Conservation (phyloP, 352 stramenopile species). For the Albugo candida region DNA sequence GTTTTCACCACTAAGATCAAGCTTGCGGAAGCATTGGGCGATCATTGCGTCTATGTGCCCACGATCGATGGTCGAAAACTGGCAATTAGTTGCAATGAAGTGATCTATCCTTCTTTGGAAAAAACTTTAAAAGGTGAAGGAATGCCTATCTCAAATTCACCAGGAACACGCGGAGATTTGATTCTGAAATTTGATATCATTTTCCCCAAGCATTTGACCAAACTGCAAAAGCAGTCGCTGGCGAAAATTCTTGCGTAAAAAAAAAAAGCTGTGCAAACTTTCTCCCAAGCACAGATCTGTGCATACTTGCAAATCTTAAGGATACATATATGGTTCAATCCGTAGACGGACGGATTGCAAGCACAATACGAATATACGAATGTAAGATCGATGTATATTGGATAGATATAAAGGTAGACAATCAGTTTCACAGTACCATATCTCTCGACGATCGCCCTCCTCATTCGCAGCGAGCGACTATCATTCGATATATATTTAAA, state of each 20-base stretch:
- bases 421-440: too few species aligned
- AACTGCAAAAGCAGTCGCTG: conserved; percentile 80
- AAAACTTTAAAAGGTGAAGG: conserved; percentile 87
- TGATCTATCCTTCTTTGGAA: conserved; percentile 81
- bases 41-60: conserved; percentile 87
- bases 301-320: too few species aligned
- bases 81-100: conserved; percentile 82
- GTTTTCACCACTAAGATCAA: conserved; percentile 86
- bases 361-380: too few species aligned
- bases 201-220: conserved; percentile 88
- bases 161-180: conserved; percentile 74
- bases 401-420: too few species aligned
- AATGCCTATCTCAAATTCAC: conserved; percentile 78
- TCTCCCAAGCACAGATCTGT: too few species aligned
- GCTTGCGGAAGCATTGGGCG: conserved; percentile 88
- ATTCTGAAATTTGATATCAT: conserved; percentile 91
- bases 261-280: too few species aligned
- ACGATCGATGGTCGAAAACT: conserved; percentile 91
- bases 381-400: too few species aligned
- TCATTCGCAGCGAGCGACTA: too few species aligned
- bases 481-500: too few species aligned
- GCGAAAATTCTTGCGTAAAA: conserved; percentile 53
- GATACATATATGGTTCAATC: too few species aligned
- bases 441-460: too few species aligned
- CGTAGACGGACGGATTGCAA: too few species aligned